Conservation (phyloP, 2,329 filamentous ascomycete species). For the Hyphodiscus sp. region DNA sequence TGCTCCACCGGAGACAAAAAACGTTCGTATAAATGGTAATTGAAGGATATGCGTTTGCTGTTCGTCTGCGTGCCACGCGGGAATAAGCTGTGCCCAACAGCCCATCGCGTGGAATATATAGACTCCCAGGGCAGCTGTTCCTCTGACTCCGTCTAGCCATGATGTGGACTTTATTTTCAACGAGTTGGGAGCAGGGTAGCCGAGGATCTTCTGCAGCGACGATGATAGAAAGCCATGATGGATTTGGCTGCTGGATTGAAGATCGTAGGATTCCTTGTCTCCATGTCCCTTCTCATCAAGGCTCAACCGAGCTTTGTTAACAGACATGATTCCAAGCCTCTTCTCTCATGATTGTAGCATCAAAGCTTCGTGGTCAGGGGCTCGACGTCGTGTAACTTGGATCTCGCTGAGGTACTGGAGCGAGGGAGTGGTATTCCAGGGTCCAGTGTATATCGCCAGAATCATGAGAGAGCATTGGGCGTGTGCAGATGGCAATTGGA, state of each 20-base stretch:
- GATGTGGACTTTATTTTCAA: conserved; percentile 31
- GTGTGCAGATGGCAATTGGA: too few species aligned
- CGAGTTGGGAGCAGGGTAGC: conserved; percentile 17
- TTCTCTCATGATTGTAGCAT: too few species aligned
- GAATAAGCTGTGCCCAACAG: conserved; percentile 16
- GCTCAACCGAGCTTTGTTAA: background rate
- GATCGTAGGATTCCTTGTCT: background rate
- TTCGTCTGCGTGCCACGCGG: conserved; percentile 26
- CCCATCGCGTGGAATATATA: conserved; percentile 41
- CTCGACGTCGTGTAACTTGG: too few species aligned
- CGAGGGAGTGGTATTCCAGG: too few species aligned
- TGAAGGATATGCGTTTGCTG: conserved; percentile 33
- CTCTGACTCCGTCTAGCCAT: conserved; percentile 42
- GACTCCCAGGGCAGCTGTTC: conserved; percentile 39
- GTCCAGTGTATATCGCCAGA: too few species aligned
- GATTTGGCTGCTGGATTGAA: background rate
- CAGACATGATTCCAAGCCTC: background rate
- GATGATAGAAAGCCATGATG: background rate
- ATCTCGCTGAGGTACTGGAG: too few species aligned
- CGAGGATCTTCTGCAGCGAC: conserved; percentile 13
- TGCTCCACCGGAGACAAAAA: conserved; percentile 37
- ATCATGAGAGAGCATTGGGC: too few species aligned
- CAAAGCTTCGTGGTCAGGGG: too few species aligned
- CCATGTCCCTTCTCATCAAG: background rate
- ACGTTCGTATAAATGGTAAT: conserved; percentile 36